Evolutionary conservation across 208 protist genomes (phyloP).

Genomic region (Acanthamoeba triangularis): DNA sequence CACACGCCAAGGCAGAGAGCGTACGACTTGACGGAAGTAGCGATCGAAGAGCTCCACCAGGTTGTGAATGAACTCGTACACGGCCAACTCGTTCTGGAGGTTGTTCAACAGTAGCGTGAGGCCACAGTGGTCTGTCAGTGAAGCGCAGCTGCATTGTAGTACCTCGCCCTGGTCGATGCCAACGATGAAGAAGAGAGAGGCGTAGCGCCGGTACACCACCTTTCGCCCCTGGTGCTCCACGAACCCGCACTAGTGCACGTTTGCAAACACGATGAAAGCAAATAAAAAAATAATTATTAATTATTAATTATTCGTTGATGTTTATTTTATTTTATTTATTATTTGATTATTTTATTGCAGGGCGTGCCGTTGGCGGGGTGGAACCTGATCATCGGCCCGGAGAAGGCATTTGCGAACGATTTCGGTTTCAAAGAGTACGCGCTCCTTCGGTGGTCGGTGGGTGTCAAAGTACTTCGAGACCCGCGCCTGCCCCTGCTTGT

Average conservation of each 20-base stretch:
- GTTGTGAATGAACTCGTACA: conserved; percentile 96
- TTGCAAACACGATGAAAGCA: no score
- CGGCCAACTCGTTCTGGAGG: conserved; percentile 94
- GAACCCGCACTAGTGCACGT: no score
- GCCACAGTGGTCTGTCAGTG: background rate
- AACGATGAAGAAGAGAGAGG: conserved; percentile 98
- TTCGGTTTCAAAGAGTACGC: conserved; percentile 95
- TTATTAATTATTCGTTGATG: no score
- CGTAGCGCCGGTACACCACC: conserved; percentile 96
- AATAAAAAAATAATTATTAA: no score
- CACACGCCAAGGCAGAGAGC: background rate
- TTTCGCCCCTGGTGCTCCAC: conserved; percentile 95
- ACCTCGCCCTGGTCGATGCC: conserved; percentile 93
- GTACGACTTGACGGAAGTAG: conserved; percentile 89
- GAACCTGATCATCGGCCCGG: conserved; percentile 89
- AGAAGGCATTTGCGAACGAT: conserved; percentile 97
- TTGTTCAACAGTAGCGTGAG: background rate
- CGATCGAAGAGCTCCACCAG: conserved; percentile 96
- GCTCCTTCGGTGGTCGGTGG: conserved; percentile 92
- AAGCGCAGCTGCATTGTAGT: background rate
- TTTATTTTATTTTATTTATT: no score
- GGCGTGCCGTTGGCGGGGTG: no score
- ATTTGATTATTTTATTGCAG: conserved; percentile 1
- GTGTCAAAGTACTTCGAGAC: conserved; percentile 95
- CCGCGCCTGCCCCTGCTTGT: conserved; percentile 98